These are phyloP conservation scores for Xylaria telfairii DNA, from an alignment of 495 filamentous ascomycete genomes.

Conservation along the genomic window DNA sequence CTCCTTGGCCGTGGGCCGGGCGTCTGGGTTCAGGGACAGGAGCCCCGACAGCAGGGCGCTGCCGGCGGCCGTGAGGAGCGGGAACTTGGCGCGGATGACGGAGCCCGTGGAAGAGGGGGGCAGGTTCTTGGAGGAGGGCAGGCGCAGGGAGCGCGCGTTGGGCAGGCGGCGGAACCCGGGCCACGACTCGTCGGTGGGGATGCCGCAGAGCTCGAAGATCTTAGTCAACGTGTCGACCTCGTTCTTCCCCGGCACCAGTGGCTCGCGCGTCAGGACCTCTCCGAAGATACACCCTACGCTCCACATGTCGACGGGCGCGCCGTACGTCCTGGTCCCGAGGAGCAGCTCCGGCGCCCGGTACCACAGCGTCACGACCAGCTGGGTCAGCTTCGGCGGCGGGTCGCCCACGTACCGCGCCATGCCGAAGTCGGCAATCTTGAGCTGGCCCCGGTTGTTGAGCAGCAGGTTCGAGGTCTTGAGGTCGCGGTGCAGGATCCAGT, in stretches of 20 bases:
- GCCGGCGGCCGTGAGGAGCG: conserved; percentile 79
- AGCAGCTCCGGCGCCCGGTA: conserved; percentile 93
- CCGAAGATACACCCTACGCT: conserved; percentile 96
- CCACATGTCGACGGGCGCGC: conserved; percentile 87
- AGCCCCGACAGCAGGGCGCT: conserved; percentile 69
- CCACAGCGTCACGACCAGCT: conserved; percentile 97
- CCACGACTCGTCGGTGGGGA: conserved; percentile 88
- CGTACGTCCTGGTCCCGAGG: conserved; percentile 80
- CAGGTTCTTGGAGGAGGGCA: conserved; percentile 60
- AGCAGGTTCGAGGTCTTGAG: conserved; percentile 96
- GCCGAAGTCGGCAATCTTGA: conserved; percentile 97
- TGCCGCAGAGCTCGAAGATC: conserved; percentile 89
- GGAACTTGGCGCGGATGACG: conserved; percentile 74
- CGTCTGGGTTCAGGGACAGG: conserved; percentile 75
- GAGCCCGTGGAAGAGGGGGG: conserved; percentile 47
- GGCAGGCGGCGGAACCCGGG: conserved; percentile 86
- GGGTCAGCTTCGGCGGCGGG: conserved; percentile 82
- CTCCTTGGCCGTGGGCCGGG: conserved; percentile 68
- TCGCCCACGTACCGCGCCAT: conserved; percentile 93
- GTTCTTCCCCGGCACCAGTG: conserved; percentile 88
- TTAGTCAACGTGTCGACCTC: conserved; percentile 80
- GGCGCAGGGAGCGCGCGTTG: conserved; percentile 83
- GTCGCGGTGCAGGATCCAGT: conserved; percentile 96
- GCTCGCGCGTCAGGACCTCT: conserved; percentile 83
- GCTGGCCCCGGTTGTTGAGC: conserved; percentile 91